Conservation (phyloP, 176 grass and related monocot genomes). For the Raddia guianensis region DNA sequence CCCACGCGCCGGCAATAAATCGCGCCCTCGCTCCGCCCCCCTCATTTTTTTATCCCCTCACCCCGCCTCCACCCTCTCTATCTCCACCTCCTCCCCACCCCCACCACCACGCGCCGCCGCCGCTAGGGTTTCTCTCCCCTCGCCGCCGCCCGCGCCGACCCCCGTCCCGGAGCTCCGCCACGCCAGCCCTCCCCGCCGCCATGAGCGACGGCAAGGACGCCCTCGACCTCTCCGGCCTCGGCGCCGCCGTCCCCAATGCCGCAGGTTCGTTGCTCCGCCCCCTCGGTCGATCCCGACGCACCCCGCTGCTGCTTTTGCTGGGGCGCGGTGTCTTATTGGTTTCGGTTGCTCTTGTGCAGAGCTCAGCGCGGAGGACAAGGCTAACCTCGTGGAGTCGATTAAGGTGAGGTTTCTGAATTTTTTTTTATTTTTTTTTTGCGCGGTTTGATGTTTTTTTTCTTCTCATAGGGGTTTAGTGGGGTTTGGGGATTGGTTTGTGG, state of each 20-base stretch:
- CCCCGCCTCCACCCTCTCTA: not conserved
- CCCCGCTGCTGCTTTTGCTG: not conserved
- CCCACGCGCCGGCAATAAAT: conserved; percentile 48
- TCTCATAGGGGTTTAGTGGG: not conserved
- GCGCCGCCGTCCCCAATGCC: conserved; percentile 57
- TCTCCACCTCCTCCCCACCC: not conserved
- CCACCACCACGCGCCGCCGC: conserved; percentile 23
- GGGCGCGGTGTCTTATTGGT: conserved; percentile 9
- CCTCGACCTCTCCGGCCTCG: conserved; percentile 71
- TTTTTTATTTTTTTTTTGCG: not conserved
- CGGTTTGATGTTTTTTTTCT: not conserved
- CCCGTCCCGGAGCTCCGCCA: conserved; percentile 12
- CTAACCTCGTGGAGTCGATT: conserved; percentile 61
- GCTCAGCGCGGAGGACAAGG: conserved; percentile 78
- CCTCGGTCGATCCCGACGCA: not conserved
- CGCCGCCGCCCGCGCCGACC: conserved; percentile 34
- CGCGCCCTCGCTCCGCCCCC: conserved; percentile 17
- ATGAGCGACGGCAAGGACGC: conserved; percentile 74
- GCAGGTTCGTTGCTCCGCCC: conserved; percentile 16
- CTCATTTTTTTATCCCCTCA: conserved; percentile 47
- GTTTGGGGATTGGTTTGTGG: not conserved
- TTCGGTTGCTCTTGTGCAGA: conserved; percentile 41
- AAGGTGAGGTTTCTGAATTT: conserved; percentile 48
- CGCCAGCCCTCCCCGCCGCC: conserved; percentile 11
- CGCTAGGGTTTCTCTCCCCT: conserved; percentile 79